Base-by-base conservation (phyloP, 331 rosid species). In the Pyrus hybrid region DNA sequence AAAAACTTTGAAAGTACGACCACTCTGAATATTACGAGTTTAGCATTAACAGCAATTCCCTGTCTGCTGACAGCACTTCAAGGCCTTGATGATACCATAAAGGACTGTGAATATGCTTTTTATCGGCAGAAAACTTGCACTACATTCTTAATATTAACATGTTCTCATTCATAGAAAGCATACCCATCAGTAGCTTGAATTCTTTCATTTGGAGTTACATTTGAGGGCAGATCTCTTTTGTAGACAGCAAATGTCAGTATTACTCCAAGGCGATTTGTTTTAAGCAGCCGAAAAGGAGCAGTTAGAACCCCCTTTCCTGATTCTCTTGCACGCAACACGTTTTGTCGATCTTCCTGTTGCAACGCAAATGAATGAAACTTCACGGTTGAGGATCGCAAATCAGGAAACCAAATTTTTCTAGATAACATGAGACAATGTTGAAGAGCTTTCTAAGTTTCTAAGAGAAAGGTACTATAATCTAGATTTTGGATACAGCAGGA, bases 241-340 rank as follows among this genome's bases (percentile, higher is more conserved):
- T 95, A 95, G 64, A 95, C 96, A 13, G 97, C 97, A 82, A 92
- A 92, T 13, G 96, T 95, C 77, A 92, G 84, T 75, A 95, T 90
- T 70, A 92, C 99, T 61, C 97, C 97, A 14, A 95, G 89, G 23
- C 96, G 87, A 33, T 95, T 89, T 51, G 96, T 81, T 87, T 95
- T 92, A 41, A 95, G 83, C 54, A 95, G 84, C 82, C 83, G 92
- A 80, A 95, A 92, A 64, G 97, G 97, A 11, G 97, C 93, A 54
- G 99, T 92, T 73, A 95, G 83, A 70, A 92, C 99, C 67, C 97
- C 99, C 86, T 90, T 95, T 79, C 99, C 97, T 0, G 90, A 89
- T 80, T 80, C 96, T 84, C 99, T 90, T 60, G 99, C 99, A 7
- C 96, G 90, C 83, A 90, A 53, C 68, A 95, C 93, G 76, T 92